These are phyloP conservation scores for Geranomyces michiganensis DNA, from an alignment of 192 early-diverging fungal genomes.

Conservation along the genomic window DNA sequence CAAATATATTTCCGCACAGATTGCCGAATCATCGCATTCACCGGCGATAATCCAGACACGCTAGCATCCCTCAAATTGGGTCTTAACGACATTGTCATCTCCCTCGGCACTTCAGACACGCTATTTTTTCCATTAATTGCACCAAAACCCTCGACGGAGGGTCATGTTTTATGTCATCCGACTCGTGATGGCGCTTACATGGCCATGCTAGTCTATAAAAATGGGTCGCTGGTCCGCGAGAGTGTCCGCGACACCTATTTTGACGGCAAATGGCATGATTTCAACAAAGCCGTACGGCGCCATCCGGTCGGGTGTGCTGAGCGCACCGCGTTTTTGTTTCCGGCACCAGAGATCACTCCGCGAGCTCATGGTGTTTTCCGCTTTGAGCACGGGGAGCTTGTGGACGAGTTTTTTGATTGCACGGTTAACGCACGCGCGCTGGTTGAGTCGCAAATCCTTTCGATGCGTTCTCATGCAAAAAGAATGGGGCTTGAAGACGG, in stretches of 20 bases:
- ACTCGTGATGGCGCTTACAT: slow-evolving; percentile 60
- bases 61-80: slow-evolving; percentile 59
- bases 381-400: slow-evolving; percentile 44
- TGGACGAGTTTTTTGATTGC: slow-evolving; percentile 20
- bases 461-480: slow-evolving; percentile 56
- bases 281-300: slow-evolving; percentile 47
- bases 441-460: slow-evolving; percentile 74
- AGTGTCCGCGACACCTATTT: slow-evolving; percentile 63
- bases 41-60: slow-evolving; percentile 81
- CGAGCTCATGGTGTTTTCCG: slow-evolving; percentile 66
- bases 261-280: slow-evolving; percentile 60
- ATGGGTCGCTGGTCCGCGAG: slow-evolving; percentile 82
- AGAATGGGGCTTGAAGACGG: slow-evolving; percentile 17
- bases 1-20: slow-evolving; percentile 30
- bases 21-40: slow-evolving; percentile 68
- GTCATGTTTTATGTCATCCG: slow-evolving; percentile 70
- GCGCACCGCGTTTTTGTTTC: slow-evolving; percentile 73
- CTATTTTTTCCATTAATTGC: slow-evolving; percentile 52
- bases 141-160: slow-evolving; percentile 46
- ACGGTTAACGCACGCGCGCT: slow-evolving; percentile 48
- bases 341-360: slow-evolving; percentile 75
- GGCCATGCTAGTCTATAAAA: slow-evolving; percentile 83
- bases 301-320: slow-evolving; percentile 24
- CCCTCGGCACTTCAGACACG: slow-evolving; percentile 83
- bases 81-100: slow-evolving; percentile 65